Conservation (phyloP, 2,329 filamentous ascomycete genomes). For the Fusarium sp. region DNA sequence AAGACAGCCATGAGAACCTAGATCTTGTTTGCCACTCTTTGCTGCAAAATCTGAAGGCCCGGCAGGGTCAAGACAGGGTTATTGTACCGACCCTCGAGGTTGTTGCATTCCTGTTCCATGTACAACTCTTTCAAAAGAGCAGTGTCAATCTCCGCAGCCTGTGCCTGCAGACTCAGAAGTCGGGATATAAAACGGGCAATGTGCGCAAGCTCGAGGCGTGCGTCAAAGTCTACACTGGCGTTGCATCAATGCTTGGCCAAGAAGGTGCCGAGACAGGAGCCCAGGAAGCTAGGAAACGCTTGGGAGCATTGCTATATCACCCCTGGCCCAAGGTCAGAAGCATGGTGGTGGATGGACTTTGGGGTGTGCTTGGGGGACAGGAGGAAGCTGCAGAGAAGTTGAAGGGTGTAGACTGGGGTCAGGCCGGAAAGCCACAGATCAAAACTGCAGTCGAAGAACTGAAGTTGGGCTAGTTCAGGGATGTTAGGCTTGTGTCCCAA, state of each 20-base stretch:
- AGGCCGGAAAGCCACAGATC: slow-evolving; percentile 62
- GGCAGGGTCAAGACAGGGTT: slow-evolving; percentile 74
- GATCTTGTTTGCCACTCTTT: slow-evolving; percentile 64
- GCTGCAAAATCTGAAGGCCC: slow-evolving; percentile 64
- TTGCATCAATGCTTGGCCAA: slow-evolving; percentile 60
- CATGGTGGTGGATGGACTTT: slow-evolving; percentile 71
- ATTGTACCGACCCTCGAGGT: slow-evolving; percentile 82
- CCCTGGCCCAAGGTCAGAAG: slow-evolving; percentile 81
- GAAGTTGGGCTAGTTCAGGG: slow-evolving; percentile 51
- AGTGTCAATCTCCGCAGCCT: slow-evolving; percentile 65
- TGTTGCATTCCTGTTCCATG: slow-evolving; percentile 80
- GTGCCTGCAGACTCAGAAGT: slow-evolving; percentile 78
- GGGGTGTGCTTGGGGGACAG: slow-evolving; percentile 56
- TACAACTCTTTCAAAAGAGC: slow-evolving; percentile 60
- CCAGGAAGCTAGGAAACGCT: slow-evolving; percentile 71
- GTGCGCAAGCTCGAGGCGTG: slow-evolving; percentile 85
- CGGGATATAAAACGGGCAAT: slow-evolving; percentile 85
- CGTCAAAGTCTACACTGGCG: slow-evolving; percentile 80
- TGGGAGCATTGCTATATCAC: slow-evolving; percentile 80
- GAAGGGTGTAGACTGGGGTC: slow-evolving; percentile 69
- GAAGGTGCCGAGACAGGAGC: slow-evolving; percentile 51
- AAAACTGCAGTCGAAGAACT: slow-evolving; percentile 59
- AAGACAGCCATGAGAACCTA: slow-evolving; percentile 55
- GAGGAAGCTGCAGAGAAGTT: slow-evolving; percentile 53
- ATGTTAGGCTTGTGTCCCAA: slow-evolving; percentile 15